phyloP scores from a whole-genome alignment of 805 yeast species.

The Candida taoyuanica region DNA sequence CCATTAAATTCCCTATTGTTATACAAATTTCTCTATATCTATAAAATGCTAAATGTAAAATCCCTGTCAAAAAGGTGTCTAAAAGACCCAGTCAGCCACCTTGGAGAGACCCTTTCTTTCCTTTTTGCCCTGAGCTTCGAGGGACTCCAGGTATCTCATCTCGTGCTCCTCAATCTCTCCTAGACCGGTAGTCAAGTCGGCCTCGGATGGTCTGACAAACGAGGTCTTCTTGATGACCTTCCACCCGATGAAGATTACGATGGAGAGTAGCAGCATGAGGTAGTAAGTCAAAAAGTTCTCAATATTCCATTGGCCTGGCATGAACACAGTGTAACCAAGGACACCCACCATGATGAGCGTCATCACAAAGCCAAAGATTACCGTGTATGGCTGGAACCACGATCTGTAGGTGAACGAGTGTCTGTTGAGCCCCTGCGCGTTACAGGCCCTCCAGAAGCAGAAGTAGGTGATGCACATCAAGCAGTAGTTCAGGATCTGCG shows the following conservation, averaged over 20 bases:
- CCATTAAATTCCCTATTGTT: no score
- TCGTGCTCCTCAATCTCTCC: constrained; percentile 59
- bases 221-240: constrained; percentile 44
- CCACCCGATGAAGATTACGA: constrained; percentile 43
- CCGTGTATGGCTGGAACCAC: constrained; percentile 57
- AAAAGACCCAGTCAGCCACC: constrained; percentile 18
- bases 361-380: constrained; percentile 44
- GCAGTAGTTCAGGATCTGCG: constrained; percentile 57
- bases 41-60: no score
- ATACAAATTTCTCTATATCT: no score
- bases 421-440: constrained; percentile 44
- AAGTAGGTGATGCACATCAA: constrained; percentile 56
- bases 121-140: constrained; percentile 2
- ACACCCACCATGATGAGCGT: constrained; percentile 48
- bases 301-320: constrained; percentile 65
- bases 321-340: constrained; percentile 67
- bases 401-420: constrained; percentile 42
- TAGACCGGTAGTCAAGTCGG: constrained; percentile 51
- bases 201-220: constrained; percentile 40
- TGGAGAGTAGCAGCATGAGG: constrained; percentile 60
- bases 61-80: not conserved
- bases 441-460: constrained; percentile 57
- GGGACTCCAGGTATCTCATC: constrained; percentile 19
- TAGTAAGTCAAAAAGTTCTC: constrained; percentile 64
- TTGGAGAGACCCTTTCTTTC: constrained; percentile 30